Evolutionary conservation across 1,284 basidiomycete genomes (phyloP).

Genomic region (Termitomyces sp.): DNA sequence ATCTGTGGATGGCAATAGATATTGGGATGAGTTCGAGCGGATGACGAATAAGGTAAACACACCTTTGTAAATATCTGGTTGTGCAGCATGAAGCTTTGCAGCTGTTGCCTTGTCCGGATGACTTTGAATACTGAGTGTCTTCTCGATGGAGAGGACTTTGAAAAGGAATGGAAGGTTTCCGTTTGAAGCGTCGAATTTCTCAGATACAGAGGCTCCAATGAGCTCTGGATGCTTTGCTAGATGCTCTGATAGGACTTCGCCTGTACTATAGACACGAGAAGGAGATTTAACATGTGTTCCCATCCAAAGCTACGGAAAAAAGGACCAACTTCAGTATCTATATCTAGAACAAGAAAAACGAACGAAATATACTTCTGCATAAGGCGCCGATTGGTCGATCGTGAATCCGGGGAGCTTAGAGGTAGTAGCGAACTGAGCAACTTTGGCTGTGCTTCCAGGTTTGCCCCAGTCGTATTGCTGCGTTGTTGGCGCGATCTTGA

Average conservation of each 20-base stretch:
- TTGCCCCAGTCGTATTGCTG: slow-evolving; percentile 78
- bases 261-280: slow-evolving; percentile 52
- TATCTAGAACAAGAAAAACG: not conserved
- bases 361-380: slow-evolving; percentile 45
- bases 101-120: slow-evolving; percentile 94
- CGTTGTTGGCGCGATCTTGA: slow-evolving; percentile 63
- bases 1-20: slow-evolving; percentile 42
- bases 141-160: slow-evolving; percentile 91
- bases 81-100: slow-evolving; percentile 65
- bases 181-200: slow-evolving; percentile 47
- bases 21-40: not conserved
- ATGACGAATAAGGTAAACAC: slow-evolving; percentile 14
- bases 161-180: slow-evolving; percentile 90
- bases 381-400: slow-evolving; percentile 42
- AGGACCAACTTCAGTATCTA: not conserved
- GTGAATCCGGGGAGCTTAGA: slow-evolving; percentile 34
- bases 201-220: slow-evolving; percentile 60
- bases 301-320: slow-evolving; percentile 87
- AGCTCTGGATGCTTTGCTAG: slow-evolving; percentile 64
- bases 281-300: slow-evolving; percentile 92
- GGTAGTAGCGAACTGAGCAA: slow-evolving; percentile 43
- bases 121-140: slow-evolving; percentile 94
- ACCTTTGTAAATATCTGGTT: slow-evolving; percentile 91
- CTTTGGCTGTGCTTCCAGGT: slow-evolving; percentile 56
- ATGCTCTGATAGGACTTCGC: slow-evolving; percentile 49